Conservation (phyloP, 768 basidiomycete species). For the Pilatotrama ljubarskyi region DNA sequence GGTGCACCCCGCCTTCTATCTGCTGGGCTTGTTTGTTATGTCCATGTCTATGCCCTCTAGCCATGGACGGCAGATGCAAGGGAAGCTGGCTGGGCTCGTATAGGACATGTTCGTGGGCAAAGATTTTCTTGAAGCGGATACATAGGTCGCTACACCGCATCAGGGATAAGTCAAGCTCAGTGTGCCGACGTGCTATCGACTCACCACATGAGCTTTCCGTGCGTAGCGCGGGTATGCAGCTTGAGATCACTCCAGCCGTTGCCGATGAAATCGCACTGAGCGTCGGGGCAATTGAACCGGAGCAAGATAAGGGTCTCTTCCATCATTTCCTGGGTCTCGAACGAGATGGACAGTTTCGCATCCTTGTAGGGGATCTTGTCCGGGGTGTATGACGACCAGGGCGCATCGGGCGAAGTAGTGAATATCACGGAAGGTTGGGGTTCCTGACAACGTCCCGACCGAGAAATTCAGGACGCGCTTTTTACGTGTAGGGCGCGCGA, state of each 20-base stretch:
- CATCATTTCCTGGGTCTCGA: conserved; percentile 94
- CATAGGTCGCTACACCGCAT: conserved; percentile 71
- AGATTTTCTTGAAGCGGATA: conserved; percentile 87
- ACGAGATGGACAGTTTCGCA: conserved; percentile 71
- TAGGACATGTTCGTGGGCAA: conserved; percentile 90
- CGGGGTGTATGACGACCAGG: conserved; percentile 58
- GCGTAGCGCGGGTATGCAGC: conserved; percentile 74
- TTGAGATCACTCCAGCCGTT: conserved; percentile 90
- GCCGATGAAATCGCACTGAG: conserved; percentile 79
- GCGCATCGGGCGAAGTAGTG: conserved; percentile 61
- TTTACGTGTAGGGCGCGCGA: not conserved
- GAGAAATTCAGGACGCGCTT: not conserved
- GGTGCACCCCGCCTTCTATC: conserved; percentile 72
- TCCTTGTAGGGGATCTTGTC: conserved; percentile 66
- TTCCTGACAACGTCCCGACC: conserved; percentile 45
- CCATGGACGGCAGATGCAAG: conserved; percentile 76
- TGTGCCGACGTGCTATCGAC: conserved; percentile 22
- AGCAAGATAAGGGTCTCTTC: conserved; percentile 89
- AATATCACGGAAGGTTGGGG: conserved; percentile 76
- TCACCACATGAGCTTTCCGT: conserved; percentile 82
- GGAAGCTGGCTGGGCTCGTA: conserved; percentile 68
- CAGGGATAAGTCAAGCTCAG: not conserved
- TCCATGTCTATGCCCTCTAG: conserved; percentile 11
- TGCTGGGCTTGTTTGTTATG: conserved; percentile 45
- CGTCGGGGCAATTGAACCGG: conserved; percentile 91